Percentiles rank a stretch among this genome's conserved stretches.
Evolutionary conservation across 2,329 filamentous ascomycete genomes (phyloP).

Genomic region (Penicillium sp.): DNA sequence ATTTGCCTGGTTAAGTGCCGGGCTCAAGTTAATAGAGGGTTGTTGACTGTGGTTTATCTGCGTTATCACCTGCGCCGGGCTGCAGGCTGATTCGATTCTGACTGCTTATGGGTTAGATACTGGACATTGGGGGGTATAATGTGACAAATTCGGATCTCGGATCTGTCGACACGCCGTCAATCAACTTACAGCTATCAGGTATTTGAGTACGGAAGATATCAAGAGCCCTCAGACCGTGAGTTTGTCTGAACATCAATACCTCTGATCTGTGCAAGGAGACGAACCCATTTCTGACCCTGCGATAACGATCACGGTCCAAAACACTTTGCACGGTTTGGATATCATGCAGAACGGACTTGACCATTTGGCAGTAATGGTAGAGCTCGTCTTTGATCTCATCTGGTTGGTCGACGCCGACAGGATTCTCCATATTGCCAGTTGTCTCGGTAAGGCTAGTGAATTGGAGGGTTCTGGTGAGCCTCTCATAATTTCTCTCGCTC

Average conservation of each 20-base stretch:
- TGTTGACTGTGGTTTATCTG: background rate
- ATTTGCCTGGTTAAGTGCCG: background rate
- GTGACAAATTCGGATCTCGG: background rate
- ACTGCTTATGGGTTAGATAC: background rate
- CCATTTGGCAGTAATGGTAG: slow-evolving; percentile 4
- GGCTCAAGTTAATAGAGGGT: background rate
- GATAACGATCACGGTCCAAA: background rate
- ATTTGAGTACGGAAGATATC: background rate
- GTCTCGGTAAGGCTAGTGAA: slow-evolving; percentile 1
- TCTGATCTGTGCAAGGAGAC: background rate
- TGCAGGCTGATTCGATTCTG: background rate
- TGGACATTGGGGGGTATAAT: background rate
- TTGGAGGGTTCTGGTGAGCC: slow-evolving; percentile 1
- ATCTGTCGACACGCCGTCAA: background rate
- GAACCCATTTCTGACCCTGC: background rate
- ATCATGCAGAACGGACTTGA: background rate
- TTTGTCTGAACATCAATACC: background rate
- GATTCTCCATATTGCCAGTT: background rate
- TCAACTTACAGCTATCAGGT: background rate
- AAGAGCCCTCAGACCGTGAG: background rate
- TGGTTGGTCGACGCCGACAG: background rate
- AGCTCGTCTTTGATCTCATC: background rate
- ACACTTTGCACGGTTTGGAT: slow-evolving; percentile 3
- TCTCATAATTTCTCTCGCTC: slow-evolving; percentile 3
- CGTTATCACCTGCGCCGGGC: background rate